Percentiles rank a stretch among this genome's conserved stretches.
phyloP scores from a whole-genome alignment of 2,329 filamentous ascomycete species.

The Colletotrichum lini region DNA sequence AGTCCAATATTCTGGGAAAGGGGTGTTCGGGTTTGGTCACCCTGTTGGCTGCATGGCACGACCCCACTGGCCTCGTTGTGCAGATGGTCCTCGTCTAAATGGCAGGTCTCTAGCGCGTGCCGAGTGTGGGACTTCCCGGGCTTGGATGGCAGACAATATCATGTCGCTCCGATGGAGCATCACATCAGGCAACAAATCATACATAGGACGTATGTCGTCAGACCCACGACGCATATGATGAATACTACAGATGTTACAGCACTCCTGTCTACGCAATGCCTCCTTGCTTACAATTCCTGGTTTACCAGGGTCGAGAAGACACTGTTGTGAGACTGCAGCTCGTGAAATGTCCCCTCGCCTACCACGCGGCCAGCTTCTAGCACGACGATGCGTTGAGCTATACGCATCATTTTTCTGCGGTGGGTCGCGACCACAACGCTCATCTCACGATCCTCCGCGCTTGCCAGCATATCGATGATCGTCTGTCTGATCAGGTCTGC shows the following conservation, averaged over 20 bases:
- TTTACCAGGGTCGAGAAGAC: conserved; percentile 62
- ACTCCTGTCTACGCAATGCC: too few species aligned
- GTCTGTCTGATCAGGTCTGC: conserved; percentile 76
- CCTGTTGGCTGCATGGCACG: not conserved
- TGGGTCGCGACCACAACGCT: conserved; percentile 89
- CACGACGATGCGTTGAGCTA: conserved; percentile 81
- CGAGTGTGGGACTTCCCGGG: not conserved
- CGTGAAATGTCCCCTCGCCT: conserved; percentile 76
- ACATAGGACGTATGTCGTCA: not conserved
- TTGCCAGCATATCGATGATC: conserved; percentile 66
- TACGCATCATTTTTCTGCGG: conserved; percentile 86
- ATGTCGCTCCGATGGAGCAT: not conserved
- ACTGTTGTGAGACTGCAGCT: conserved; percentile 64
- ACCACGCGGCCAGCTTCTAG: conserved; percentile 77
- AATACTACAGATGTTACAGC: not conserved
- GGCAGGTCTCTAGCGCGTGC: not conserved
- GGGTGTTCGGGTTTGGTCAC: not conserved
- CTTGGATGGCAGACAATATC: not conserved
- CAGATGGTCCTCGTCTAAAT: not conserved
- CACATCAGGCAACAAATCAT: not conserved
- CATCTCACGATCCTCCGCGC: conserved; percentile 57
- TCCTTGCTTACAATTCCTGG: not conserved
- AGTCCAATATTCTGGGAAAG: not conserved
- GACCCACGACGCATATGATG: not conserved
- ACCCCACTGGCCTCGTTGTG: not conserved